phyloP scores from a whole-genome alignment of 1,139 yeast species.

The Protomyces pachydermus region DNA sequence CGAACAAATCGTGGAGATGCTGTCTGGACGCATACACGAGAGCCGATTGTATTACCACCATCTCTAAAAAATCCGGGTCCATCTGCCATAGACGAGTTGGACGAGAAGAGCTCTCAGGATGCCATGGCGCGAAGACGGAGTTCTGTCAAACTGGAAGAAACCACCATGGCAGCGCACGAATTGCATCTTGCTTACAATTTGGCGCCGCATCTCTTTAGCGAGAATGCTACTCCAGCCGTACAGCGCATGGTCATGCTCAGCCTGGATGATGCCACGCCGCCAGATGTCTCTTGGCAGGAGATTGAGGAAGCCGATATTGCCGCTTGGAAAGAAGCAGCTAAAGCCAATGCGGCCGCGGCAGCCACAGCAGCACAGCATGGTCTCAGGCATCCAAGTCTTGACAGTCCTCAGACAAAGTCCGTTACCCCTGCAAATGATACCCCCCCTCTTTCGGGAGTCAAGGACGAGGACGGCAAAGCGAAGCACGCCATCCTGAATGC shows the following conservation, averaged over 20 bases:
- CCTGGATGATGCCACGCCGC: slow-evolving; percentile 1
- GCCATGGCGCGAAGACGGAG: background rate
- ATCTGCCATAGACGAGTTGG: background rate
- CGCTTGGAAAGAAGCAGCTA: background rate
- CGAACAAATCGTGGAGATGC: slow-evolving; percentile 11
- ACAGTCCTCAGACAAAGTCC: background rate
- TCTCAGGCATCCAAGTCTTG: background rate
- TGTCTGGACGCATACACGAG: slow-evolving; percentile 1
- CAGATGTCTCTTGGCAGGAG: background rate
- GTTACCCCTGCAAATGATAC: background rate
- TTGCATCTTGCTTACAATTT: slow-evolving; percentile 9
- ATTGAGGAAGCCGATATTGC: background rate
- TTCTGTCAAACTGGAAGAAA: background rate
- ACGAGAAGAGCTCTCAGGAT: background rate
- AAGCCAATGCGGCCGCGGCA: background rate
- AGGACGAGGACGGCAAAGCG: background rate
- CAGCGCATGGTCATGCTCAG: slow-evolving; percentile 12
- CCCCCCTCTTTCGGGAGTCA: background rate
- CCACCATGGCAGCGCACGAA: slow-evolving; percentile 11
- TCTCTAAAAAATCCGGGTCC: background rate
- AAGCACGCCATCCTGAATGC: background rate
- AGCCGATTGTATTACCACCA: background rate
- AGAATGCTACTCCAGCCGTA: slow-evolving; percentile 6
- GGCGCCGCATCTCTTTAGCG: slow-evolving; percentile 18
- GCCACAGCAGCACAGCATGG: background rate